Conservation (phyloP, 2,329 filamentous ascomycete genomes). For the Fusarium miscanthi region DNA sequence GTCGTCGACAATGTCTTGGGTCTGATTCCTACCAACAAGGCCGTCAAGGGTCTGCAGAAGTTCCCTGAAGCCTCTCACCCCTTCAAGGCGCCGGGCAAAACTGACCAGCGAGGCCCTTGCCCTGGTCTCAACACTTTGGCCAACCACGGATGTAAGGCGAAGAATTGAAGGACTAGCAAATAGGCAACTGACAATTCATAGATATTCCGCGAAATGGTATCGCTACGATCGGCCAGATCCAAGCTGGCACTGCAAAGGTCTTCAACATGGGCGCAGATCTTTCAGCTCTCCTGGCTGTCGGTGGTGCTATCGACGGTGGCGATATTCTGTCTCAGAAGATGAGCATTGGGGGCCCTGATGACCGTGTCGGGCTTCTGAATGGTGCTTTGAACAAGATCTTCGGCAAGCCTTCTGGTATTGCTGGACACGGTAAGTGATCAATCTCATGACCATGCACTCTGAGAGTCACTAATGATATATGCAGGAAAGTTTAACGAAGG, state of each 20-base stretch:
- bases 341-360: constrained; percentile 24
- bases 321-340: constrained; percentile 29
- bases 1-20: constrained; percentile 17
- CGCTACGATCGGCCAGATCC: constrained; percentile 23
- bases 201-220: constrained; percentile 26
- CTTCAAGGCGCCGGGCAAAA: constrained; percentile 5
- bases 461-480: rapidly evolving
- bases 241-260: constrained; percentile 19
- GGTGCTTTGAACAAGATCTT: constrained; percentile 27
- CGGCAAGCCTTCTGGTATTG: constrained; percentile 24
- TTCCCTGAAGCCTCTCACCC: constrained; percentile 20
- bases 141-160: constrained; percentile 21
- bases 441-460: rapidly evolving
- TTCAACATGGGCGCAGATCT: constrained; percentile 30
- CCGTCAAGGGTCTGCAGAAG: constrained; percentile 23
- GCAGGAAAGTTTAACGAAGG: constrained; percentile 29
- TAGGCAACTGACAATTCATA: neutral
- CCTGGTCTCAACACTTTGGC: constrained; percentile 24
- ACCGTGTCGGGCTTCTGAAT: constrained; percentile 12
- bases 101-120: constrained; percentile 28
- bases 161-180: rapidly evolving
- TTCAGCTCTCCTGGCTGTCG: constrained; percentile 11
- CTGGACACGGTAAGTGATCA: constrained; percentile 6
- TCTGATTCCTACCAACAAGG: constrained; percentile 25
- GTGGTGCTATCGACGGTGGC: constrained; percentile 18